Conservation (phyloP, 2,329 filamentous ascomycete species). For the Epicoccum sorghinum region DNA sequence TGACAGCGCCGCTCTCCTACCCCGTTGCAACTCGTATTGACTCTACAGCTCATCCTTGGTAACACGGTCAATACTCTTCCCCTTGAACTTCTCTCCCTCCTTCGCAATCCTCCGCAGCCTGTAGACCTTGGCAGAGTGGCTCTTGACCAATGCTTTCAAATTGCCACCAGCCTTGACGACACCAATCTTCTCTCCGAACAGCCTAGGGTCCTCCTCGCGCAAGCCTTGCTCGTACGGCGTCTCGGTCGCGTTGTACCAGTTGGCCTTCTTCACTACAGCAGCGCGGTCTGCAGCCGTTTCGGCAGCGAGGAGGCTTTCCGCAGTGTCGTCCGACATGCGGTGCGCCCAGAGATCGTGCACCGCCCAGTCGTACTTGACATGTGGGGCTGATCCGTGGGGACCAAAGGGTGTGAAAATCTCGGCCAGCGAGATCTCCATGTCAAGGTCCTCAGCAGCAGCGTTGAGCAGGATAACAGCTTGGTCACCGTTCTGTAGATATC, state of each 20-base stretch:
- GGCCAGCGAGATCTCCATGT: conserved; percentile 29
- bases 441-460: conserved; percentile 23
- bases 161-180: conserved; percentile 27
- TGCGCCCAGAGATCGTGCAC: conserved; percentile 33
- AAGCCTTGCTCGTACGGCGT: conserved; percentile 28
- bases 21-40: too few species aligned
- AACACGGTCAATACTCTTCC: conserved; percentile 28
- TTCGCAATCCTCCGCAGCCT: conserved; percentile 25
- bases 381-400: conserved; percentile 31
- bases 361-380: conserved; percentile 31
- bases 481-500: conserved; percentile 30
- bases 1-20: too few species aligned
- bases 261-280: conserved; percentile 20
- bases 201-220: conserved; percentile 21
- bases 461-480: conserved; percentile 31
- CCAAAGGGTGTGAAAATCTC: conserved; percentile 34
- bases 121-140: conserved; percentile 29
- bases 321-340: conserved; percentile 26
- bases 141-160: conserved; percentile 26
- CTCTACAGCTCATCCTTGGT: conserved; percentile 24
- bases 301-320: conserved; percentile 22
- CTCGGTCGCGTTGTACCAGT: conserved; percentile 34
- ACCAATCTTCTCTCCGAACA: conserved; percentile 34
- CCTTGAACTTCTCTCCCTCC: conserved; percentile 29
- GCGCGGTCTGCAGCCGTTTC: conserved; percentile 14